Percentiles rank a stretch among this genome's conserved stretches.
phyloP scores from a whole-genome alignment of 441 rosid genomes.

The Aquilaria agallochum region DNA sequence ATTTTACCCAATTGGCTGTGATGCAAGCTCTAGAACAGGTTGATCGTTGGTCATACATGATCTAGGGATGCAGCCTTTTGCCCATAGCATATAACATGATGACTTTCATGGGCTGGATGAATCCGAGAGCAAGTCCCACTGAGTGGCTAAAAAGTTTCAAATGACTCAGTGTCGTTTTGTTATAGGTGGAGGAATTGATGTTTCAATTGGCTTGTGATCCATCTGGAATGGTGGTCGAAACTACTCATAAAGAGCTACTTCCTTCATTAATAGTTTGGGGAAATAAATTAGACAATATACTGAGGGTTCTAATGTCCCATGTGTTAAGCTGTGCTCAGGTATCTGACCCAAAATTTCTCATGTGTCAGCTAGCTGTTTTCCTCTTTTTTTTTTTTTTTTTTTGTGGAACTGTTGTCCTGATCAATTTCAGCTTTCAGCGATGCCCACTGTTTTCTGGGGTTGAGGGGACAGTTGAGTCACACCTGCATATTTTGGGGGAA shows the following conservation, averaged over 20 bases:
- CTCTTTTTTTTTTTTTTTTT: not conserved
- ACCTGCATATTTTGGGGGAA: slow-evolving; percentile 78
- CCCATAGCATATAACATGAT: slow-evolving; percentile 30
- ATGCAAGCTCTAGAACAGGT: slow-evolving; percentile 63
- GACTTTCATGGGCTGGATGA: slow-evolving; percentile 20
- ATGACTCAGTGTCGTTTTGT: slow-evolving; percentile 27
- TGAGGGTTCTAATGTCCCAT: slow-evolving; percentile 69
- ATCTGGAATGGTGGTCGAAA: slow-evolving; percentile 83
- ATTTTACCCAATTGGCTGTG: slow-evolving; percentile 62
- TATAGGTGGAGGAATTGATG: slow-evolving; percentile 86
- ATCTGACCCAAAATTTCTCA: not conserved
- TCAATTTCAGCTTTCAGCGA: slow-evolving; percentile 40
- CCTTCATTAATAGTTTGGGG: slow-evolving; percentile 84
- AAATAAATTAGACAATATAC: slow-evolving; percentile 67
- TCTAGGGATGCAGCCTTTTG: slow-evolving; percentile 42
- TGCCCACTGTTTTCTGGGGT: slow-evolving; percentile 90
- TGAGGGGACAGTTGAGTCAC: slow-evolving; percentile 85
- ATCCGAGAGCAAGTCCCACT: not conserved
- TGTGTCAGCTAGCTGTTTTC: not conserved
- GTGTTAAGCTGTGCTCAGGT: slow-evolving; percentile 78
- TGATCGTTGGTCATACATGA: slow-evolving; percentile 26
- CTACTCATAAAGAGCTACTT: slow-evolving; percentile 70
- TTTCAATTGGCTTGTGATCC: slow-evolving; percentile 83
- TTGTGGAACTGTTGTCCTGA: slow-evolving; percentile 2
- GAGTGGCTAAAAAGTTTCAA: slow-evolving; percentile 14